These are phyloP conservation scores for Vitis hybrid DNA, from an alignment of 177 flowering plant genomes.

Conservation along the genomic window DNA sequence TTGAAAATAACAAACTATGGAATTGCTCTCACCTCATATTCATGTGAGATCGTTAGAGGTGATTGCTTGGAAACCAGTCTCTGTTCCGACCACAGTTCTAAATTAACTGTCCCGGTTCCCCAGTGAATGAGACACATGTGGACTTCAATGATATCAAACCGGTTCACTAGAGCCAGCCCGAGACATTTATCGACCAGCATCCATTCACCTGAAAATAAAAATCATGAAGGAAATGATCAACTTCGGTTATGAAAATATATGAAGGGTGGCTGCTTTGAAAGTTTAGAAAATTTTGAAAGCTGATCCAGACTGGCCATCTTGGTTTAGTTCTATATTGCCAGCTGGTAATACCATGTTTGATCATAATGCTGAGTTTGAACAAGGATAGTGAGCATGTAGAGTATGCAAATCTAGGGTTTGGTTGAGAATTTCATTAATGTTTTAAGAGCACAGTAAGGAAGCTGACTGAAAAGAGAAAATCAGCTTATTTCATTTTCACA, in stretches of 20 bases:
- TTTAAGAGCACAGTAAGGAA: too few relatives aligned
- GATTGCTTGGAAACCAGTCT: slow-evolving; percentile 83
- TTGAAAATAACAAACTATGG: slow-evolving; percentile 8
- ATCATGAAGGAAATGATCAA: too few relatives aligned
- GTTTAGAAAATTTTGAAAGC: too few relatives aligned
- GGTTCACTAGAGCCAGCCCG: slow-evolving; percentile 63
- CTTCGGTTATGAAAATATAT: too few relatives aligned
- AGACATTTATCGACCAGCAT: slow-evolving; percentile 70
- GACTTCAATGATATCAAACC: slow-evolving; percentile 58
- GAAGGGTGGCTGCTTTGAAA: too few relatives aligned
- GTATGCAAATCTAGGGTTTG: too few relatives aligned
- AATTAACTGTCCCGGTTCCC: slow-evolving; percentile 84
- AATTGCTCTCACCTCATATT: slow-evolving; percentile 58
- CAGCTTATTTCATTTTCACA: too few relatives aligned
- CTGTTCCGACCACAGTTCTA: slow-evolving; percentile 90
- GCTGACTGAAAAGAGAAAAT: too few relatives aligned
- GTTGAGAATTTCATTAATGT: too few relatives aligned
- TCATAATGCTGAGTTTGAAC: not conserved
- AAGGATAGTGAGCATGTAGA: too few relatives aligned
- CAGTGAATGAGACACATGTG: slow-evolving; percentile 74
- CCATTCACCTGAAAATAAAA: slow-evolving; percentile 74
- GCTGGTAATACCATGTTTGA: not conserved
- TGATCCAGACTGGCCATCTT: too few relatives aligned
- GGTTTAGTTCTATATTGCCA: too few relatives aligned
- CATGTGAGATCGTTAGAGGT: slow-evolving; percentile 68